Base-by-base conservation (phyloP, 2,329 filamentous ascomycete species). In the Biscogniauxia marginata region DNA sequence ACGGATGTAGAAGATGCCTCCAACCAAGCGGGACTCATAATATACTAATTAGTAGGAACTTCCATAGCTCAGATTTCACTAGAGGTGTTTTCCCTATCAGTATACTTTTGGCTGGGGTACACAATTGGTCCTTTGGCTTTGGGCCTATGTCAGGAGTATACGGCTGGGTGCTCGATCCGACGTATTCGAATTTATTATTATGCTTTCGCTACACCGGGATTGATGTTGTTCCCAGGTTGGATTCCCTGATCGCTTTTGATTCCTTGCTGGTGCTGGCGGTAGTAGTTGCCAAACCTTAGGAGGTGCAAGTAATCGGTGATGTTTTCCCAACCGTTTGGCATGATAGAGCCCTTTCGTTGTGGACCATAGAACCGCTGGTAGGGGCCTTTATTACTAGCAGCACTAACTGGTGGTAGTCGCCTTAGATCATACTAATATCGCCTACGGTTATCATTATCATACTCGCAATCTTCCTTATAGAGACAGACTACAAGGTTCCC, bases 151-250 rank as follows among this genome's bases (percentile, higher is more conserved):
- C 79, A 1, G 87, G 90, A 67, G 81, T 89, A 54, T 88, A 87
- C 65, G 86, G 87, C 1, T 78, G 87, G 3, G 71, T 83, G 3
- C 71, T 77, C 1, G 69, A 89, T 30, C 78, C 88, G 58, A 77
- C 81, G 20, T 69, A 65, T 2, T 82, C 84, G 55, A 89, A 85
- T 60, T 65, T 79, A 5, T 76, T 84, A 56, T 90, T 89, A 68
- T 79, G 84, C 55, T 67, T 81, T 1, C 88, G 84, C 74, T 83
- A 83, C 47, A 79, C 90, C 60, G 86, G 83, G 0, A 88, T 85
- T 56, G 88, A 84, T 1, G 73, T 89, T 3, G 77, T 84, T 0
- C 81, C 82, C 1, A 71, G 68, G 5, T 74, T 89, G 49, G 68
- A 69, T 18, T 71, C 79, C 43, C 77, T 89, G 47, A 79, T 88